Base-by-base conservation (phyloP, 2,329 filamentous ascomycete species). In the Colletotrichum sp. region DNA sequence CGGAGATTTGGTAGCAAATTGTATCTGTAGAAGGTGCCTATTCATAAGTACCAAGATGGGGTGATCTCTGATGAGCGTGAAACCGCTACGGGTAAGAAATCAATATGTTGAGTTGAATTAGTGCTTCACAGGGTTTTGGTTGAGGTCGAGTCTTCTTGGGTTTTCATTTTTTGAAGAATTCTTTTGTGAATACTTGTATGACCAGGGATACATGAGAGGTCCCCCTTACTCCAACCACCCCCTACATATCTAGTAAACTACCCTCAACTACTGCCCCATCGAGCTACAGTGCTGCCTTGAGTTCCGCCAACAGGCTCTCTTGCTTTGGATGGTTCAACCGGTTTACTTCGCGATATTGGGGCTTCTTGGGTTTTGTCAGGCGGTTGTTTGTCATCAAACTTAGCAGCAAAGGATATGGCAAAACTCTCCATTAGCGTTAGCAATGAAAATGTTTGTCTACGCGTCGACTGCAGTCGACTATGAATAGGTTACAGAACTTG, bases 401-500 rank as follows among this genome's bases (percentile, higher is more conserved):
- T n/a, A 48, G 38, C 38, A 48, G 38, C 38, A n/a, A n/a, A 48
- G 18, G 18, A 48, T n/a, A n/a, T 43, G 38, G 38, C 38, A n/a
- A 18, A n/a, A 43, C 18, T 10, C 38, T 43, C 38, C 16, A n/a
- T n/a, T 3, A 10, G 18, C 18, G 38, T 10, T 9, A 21, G 43
- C 43, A 5, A 48, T 1, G n/a, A 10, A 12, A 13, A 0, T 13
- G 1, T 48, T n/a, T 21, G 2, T 48, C 5, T n/a, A 48, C 18
- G 18, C n/a, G n/a, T n/a, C 1, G 10, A 48, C n/a, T 43, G 38
- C 36, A 43, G 36, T n/a, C 18, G 6, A 52, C n/a, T 52, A 52
- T 21, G 10, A 13, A 52, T 36, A 36, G 34, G 34, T 13, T 13
- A 21, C 2, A 13, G 43, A 48, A 21, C 38, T 52, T 52, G 43